Conservation (phyloP, 1,139 yeast species). For the Sugiyamaella paludigena region DNA sequence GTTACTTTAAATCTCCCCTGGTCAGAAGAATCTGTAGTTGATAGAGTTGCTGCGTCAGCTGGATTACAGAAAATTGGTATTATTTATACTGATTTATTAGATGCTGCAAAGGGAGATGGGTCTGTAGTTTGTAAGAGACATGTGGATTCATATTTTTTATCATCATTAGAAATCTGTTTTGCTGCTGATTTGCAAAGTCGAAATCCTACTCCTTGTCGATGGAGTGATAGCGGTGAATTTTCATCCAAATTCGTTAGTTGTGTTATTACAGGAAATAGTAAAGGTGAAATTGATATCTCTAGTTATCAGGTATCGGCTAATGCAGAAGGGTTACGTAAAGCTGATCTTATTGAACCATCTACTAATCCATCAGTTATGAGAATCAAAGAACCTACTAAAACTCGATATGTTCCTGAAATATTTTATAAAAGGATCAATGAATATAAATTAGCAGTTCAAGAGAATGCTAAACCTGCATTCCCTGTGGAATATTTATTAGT, state of each 20-base stretch:
- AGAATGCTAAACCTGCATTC: conserved; percentile 91
- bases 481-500: conserved; percentile 92
- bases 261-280: conserved; percentile 79
- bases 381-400: conserved; percentile 66
- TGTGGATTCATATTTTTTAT: conserved; percentile 81
- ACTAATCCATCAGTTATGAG: conserved; percentile 89
- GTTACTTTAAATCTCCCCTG: conserved; percentile 59
- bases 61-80: conserved; percentile 77
- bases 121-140: conserved; percentile 91
- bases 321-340: conserved; percentile 85
- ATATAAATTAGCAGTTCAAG: conserved; percentile 81
- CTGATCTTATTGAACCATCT: conserved; percentile 82
- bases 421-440: conserved; percentile 83
- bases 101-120: conserved; percentile 83
- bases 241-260: conserved; percentile 94
- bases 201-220: conserved; percentile 64
- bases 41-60: conserved; percentile 54
- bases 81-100: conserved; percentile 85
- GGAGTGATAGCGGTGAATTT: conserved; percentile 63
- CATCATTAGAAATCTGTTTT: conserved; percentile 82
- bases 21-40: conserved; percentile 41
- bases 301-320: conserved; percentile 86
- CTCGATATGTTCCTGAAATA: conserved; percentile 90
- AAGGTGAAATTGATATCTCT: conserved; percentile 86
- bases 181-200: conserved; percentile 74